Conservation (phyloP, 441 rosid species). For the Euphorbia corollata region DNA sequence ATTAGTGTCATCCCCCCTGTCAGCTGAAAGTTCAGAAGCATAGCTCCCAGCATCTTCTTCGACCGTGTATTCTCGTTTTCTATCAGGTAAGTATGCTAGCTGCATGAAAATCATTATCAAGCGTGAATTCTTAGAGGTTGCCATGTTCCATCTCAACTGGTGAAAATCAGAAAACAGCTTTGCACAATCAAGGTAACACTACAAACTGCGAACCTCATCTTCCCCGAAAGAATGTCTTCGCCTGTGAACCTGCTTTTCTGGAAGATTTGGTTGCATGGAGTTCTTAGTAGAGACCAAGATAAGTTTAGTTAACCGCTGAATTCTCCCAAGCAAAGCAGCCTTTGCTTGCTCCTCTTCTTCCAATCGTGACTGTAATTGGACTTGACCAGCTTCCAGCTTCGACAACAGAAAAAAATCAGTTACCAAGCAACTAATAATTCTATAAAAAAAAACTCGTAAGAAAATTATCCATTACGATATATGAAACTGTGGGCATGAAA, state of each 20-base stretch:
- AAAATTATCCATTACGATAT: constrained; percentile 13
- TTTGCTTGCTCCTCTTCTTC: constrained; percentile 95
- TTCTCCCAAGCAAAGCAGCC: constrained; percentile 94
- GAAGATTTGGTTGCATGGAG: constrained; percentile 51
- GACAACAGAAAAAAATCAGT: constrained; percentile 22
- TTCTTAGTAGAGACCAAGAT: constrained; percentile 92
- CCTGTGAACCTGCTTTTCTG: constrained; percentile 56
- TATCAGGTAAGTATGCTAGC: constrained; percentile 93
- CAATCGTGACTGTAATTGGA: constrained; percentile 75
- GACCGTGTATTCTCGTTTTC: constrained; percentile 49
- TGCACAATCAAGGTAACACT: constrained; percentile 14
- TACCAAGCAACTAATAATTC: constrained; percentile 10
- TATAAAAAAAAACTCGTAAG: constrained; percentile 8
- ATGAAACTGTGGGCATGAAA: not conserved
- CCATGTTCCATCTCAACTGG: constrained; percentile 11
- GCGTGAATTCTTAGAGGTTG: constrained; percentile 23
- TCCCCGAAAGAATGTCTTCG: constrained; percentile 94
- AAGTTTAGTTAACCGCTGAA: constrained; percentile 82
- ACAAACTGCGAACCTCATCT: constrained; percentile 59
- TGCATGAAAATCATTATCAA: constrained; percentile 34
- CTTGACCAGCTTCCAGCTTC: constrained; percentile 84
- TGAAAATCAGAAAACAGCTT: constrained; percentile 10
- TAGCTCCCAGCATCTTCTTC: constrained; percentile 64
- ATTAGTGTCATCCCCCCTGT: constrained; percentile 50
- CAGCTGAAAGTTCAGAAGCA: constrained; percentile 51